Evolutionary conservation across 495 filamentous ascomycete genomes (phyloP).

Genomic region (Apodospora peruviana): DNA sequence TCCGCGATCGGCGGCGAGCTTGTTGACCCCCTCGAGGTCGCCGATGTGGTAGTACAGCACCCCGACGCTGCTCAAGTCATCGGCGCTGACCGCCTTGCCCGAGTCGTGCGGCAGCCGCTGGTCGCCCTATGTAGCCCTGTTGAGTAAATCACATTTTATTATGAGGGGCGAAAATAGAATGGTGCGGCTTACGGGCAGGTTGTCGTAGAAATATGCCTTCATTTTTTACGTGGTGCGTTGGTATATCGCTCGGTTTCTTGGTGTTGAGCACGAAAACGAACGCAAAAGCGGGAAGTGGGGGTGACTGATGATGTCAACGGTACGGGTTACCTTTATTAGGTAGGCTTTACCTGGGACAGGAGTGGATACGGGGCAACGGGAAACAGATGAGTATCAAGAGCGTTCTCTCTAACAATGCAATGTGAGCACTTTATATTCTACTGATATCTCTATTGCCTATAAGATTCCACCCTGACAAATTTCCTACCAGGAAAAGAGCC

Average conservation of each 20-base stretch:
- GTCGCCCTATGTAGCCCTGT: constrained; percentile 59
- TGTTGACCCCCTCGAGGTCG: constrained; percentile 58
- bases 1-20: constrained; percentile 63
- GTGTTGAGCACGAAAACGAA: neutral
- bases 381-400: no score
- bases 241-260: neutral
- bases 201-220: constrained; percentile 82
- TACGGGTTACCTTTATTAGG: no score
- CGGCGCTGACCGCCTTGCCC: constrained; percentile 52
- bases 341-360: no score
- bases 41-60: constrained; percentile 71
- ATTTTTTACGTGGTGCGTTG: constrained; percentile 38
- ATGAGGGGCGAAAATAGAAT: constrained; percentile 7
- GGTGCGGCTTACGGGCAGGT: constrained; percentile 56
- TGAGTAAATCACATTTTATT: neutral
- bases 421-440: no score
- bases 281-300: neutral
- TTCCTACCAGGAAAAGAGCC: no score
- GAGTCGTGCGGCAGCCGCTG: constrained; percentile 89
- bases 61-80: constrained; percentile 67
- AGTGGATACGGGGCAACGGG: neutral
- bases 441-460: no score
- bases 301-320: neutral
- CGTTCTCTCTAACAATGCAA: no score
- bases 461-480: no score